Conservation (phyloP, 2,329 filamentous ascomycete genomes). For the Aureobasidium sp. region DNA sequence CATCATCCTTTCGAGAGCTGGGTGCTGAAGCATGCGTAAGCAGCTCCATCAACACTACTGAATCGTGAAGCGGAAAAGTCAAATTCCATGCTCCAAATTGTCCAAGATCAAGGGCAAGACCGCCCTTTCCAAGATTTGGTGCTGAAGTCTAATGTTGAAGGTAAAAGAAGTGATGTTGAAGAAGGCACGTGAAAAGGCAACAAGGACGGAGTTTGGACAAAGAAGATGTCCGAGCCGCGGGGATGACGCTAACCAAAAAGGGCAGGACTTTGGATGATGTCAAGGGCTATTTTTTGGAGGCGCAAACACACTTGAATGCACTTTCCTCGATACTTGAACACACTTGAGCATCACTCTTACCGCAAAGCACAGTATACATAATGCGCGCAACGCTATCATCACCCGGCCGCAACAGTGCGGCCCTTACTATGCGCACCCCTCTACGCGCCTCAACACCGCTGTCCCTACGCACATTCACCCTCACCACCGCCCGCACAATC, state of each 20-base stretch:
- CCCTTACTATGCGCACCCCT: neutral
- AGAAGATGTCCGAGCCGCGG: neutral
- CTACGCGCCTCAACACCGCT: neutral
- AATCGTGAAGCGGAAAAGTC: neutral
- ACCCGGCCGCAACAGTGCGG: neutral
- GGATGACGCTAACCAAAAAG: neutral
- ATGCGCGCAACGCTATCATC: conserved; percentile 1
- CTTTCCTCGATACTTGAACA: neutral
- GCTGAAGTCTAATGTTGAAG: neutral
- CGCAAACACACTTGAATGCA: neutral
- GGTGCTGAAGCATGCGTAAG: conserved; percentile 41
- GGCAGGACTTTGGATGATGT: conserved; percentile 1
- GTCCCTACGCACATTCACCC: neutral
- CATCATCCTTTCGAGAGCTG: conserved; percentile 35
- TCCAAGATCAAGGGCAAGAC: neutral
- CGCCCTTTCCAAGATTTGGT: neutral
- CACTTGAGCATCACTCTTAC: neutral
- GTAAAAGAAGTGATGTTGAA: neutral
- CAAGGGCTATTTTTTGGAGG: neutral
- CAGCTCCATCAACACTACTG: conserved; percentile 29
- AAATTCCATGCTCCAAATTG: conserved; percentile 1
- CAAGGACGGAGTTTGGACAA: neutral
- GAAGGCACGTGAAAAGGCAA: conserved; percentile 1
- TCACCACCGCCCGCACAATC: neutral
- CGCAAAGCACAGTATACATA: neutral